A percentile compares a stretch with the other conserved stretches of the same genome.
These are phyloP conservation scores for Fusarium pseudoanthophilum DNA, from an alignment of 2,329 filamentous ascomycete genomes.

Conservation along the genomic window DNA sequence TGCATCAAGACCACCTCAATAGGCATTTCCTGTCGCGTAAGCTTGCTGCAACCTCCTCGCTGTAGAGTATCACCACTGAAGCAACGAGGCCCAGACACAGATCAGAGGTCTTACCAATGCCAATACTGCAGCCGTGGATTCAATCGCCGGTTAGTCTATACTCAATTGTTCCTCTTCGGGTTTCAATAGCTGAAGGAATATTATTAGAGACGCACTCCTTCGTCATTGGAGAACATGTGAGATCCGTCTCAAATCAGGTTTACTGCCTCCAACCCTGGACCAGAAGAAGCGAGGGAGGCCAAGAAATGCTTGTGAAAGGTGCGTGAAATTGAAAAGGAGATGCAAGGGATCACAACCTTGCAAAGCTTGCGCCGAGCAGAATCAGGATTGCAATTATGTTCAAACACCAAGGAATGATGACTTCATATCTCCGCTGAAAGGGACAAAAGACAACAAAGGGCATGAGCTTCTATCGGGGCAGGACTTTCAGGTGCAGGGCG, in stretches of 20 bases:
- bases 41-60: neutral
- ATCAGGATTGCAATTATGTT: neutral
- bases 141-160: slow-evolving; percentile 8
- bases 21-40: neutral
- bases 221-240: slow-evolving; percentile 27
- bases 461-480: neutral
- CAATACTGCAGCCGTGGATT: slow-evolving; percentile 5
- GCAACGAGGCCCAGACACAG: neutral
- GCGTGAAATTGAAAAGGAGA: slow-evolving; percentile 10
- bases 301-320: neutral
- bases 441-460: neutral
- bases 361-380: slow-evolving; percentile 1
- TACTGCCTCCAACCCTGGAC: neutral
- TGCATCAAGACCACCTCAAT: neutral
- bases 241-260: neutral
- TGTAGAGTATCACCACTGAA: neutral
- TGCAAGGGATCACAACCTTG: slow-evolving; percentile 10
- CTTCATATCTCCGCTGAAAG: neutral
- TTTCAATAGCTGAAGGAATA: neutral
- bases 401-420: neutral
- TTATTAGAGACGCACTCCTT: slow-evolving; percentile 12
- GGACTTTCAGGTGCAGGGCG: neutral
- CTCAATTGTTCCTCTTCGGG: too few species aligned
- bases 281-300: slow-evolving; percentile 9
- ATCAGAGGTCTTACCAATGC: neutral